Base-by-base conservation (phyloP, 202 grass and related monocot species). In the Thinopyrum obtusiflorum region DNA sequence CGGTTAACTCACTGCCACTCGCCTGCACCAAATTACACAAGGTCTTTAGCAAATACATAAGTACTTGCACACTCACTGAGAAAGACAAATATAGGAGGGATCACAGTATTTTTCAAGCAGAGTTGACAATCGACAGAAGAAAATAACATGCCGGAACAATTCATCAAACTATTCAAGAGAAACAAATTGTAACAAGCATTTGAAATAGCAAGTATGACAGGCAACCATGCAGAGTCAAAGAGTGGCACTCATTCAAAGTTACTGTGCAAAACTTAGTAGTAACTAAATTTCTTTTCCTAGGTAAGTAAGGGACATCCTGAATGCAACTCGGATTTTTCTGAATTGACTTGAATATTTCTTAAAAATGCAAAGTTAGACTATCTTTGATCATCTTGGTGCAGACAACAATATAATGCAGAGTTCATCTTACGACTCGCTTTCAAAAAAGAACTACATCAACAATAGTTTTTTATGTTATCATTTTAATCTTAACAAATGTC, bases 1-100 rank as follows among this genome's bases (percentile, higher is more conserved):
- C 93, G 75, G 93, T 32, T 82, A 94, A 77, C 82, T 92, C 85
- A 26, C 77, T 75, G 17, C 83, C 86, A 25, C 89, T 90, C 84
- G 94, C 93, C 96, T 98, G 84, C 68, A 89, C 35, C 29, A 89
- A 42, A 82, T 82, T 68, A 73, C 33, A 66, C 11, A 73, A 70
- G 25, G 37, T 61, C 26, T 46, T 86, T 47, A 33, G 81, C 57
- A 87, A 61, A 67, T 35, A 20, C 25, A 86, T 11, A 13, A 23
- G 20, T 77, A 85, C 24, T 86, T 10, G 32, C 59, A 80, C 32
- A 20, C 35, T 68, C 40, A 68, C 53, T 10, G 14, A 77, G 61
- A 85, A 17, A 37, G 63, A n/a, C 55, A 35, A 47, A 9, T 4
- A 83, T 64, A 63, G 18, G 49, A 75, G 24, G 57, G 33, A 13